Evolutionary conservation across 129 eudicot species (phyloP).

Genomic region (Chrysanthemum makinoi): DNA sequence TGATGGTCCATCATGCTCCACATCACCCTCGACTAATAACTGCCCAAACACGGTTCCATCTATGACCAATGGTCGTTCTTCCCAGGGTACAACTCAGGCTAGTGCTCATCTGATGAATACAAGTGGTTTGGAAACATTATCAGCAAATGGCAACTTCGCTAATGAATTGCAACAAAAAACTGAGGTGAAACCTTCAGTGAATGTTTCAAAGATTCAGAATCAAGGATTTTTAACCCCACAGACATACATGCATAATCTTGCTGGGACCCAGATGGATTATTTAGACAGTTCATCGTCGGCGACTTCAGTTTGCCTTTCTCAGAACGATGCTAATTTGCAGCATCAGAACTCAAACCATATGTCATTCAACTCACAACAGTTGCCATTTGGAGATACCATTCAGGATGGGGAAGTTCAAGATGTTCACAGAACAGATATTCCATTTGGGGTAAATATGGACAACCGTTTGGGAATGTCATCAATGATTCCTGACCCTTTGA

Average conservation of each 20-base stretch:
- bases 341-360: slow-evolving; percentile 45
- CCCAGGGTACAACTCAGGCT: slow-evolving; percentile 26
- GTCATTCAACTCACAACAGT: slow-evolving; percentile 58
- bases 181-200: slow-evolving; percentile 60
- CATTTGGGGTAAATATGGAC: slow-evolving; percentile 55
- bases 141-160: slow-evolving; percentile 40
- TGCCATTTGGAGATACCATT: slow-evolving; percentile 51
- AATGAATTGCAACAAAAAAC: slow-evolving; percentile 59
- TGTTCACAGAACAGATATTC: slow-evolving; percentile 45
- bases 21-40: slow-evolving; percentile 88
- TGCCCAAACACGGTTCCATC: slow-evolving; percentile 48
- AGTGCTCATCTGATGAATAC: slow-evolving; percentile 50
- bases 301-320: slow-evolving; percentile 78
- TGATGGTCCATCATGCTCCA: slow-evolving; percentile 88
- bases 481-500: slow-evolving; percentile 60
- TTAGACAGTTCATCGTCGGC: slow-evolving; percentile 92
- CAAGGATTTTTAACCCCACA: slow-evolving; percentile 69
- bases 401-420: slow-evolving; percentile 70
- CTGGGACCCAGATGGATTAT: slow-evolving; percentile 70
- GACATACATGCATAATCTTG: slow-evolving; percentile 45
- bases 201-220: slow-evolving; percentile 57
- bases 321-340: slow-evolving; percentile 59
- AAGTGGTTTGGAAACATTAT: slow-evolving; percentile 50
- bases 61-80: slow-evolving; percentile 46
- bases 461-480: slow-evolving; percentile 58